phyloP scores from a whole-genome alignment of 202 grass and related monocot genomes.

The Musa balbisiana region DNA sequence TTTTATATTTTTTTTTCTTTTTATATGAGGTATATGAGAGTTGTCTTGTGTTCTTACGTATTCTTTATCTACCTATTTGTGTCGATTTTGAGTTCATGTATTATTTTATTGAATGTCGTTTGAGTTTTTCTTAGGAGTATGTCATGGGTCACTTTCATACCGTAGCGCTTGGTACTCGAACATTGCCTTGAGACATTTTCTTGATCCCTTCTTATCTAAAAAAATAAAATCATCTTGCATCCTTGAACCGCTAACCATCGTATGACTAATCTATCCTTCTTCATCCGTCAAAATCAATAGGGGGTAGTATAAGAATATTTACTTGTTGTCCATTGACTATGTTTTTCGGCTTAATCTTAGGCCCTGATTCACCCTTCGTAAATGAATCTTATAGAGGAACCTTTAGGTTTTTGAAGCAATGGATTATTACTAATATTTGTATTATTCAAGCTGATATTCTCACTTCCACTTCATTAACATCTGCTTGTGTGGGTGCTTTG shows the following conservation, averaged over 20 bases:
- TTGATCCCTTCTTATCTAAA: neutral
- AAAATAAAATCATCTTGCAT: neutral
- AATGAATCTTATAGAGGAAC: slow-evolving; percentile 1
- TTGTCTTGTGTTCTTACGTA: rapidly evolving
- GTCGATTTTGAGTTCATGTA: neutral
- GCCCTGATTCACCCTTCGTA: neutral
- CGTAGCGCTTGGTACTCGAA: no score
- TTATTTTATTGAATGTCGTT: neutral
- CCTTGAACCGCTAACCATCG: neutral
- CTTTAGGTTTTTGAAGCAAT: no score
- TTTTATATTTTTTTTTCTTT: no score
- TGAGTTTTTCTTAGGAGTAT: neutral
- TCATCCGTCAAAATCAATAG: neutral
- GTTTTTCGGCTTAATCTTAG: slow-evolving; percentile 8
- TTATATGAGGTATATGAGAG: no score
- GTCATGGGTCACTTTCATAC: neutral
- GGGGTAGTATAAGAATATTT: neutral
- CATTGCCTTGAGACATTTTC: neutral
- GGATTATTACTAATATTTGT: no score
- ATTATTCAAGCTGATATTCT: no score
- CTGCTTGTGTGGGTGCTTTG: neutral
- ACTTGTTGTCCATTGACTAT: neutral
- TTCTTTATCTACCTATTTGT: neutral
- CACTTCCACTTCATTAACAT: no score
- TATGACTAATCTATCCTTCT: neutral